Conservation (phyloP, 352 stramenopile genomes). For the Phytophthora fragariaefolia region DNA sequence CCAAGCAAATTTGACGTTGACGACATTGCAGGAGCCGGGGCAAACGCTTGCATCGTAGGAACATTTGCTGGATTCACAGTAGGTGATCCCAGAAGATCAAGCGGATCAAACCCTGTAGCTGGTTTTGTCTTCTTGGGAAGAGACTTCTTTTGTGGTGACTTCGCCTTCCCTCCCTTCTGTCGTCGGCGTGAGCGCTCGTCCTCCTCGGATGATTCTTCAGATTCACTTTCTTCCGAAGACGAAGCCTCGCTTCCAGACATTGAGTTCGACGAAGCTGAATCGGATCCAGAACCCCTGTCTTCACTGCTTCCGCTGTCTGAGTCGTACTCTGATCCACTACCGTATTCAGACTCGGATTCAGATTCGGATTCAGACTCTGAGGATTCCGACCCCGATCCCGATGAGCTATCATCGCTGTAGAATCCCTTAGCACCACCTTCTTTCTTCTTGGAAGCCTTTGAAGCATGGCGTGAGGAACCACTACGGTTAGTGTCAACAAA, state of each 20-base stretch:
- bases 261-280: conserved; percentile 48
- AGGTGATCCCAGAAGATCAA: conserved; percentile 51
- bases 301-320: conserved; percentile 41
- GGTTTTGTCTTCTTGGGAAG: conserved; percentile 44
- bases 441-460: conserved; percentile 46
- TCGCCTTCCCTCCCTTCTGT: conserved; percentile 44
- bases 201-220: conserved; percentile 57
- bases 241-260: conserved; percentile 54
- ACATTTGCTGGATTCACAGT: conserved; percentile 17
- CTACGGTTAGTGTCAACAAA: conserved; percentile 49
- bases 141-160: conserved; percentile 44
- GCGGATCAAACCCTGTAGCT: conserved; percentile 50
- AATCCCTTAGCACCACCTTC: conserved; percentile 50
- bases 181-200: conserved; percentile 47
- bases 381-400: conserved; percentile 41
- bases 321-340: conserved; percentile 50
- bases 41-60: conserved; percentile 16
- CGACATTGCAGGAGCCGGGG: conserved; percentile 12
- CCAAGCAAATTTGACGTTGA: conserved; percentile 43
- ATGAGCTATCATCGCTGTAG: conserved; percentile 75
- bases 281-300: conserved; percentile 34
- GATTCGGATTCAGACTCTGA: conserved; percentile 46
- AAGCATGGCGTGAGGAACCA: conserved; percentile 14
- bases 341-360: conserved; percentile 45
- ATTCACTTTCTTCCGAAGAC: conserved; percentile 53